These are phyloP conservation scores for Suhomyces coccinellae DNA, from an alignment of 1,139 yeast genomes.

Conservation along the genomic window DNA sequence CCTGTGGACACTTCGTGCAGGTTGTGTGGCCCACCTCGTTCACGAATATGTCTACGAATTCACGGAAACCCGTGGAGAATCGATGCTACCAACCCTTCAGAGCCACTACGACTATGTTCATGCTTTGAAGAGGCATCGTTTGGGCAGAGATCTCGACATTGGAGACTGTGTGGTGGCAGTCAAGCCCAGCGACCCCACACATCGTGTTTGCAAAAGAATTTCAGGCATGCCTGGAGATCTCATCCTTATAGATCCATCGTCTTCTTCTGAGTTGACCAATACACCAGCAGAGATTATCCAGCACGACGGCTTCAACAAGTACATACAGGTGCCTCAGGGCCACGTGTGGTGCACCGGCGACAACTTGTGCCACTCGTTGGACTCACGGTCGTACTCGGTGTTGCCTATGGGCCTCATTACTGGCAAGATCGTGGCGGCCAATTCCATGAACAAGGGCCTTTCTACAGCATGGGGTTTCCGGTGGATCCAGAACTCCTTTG, in stretches of 20 bases:
- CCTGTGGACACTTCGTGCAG: slow-evolving; percentile 57
- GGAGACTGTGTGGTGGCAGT: slow-evolving; percentile 90
- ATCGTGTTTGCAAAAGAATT: slow-evolving; percentile 85
- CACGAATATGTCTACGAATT: slow-evolving; percentile 72
- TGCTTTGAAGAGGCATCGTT: slow-evolving; percentile 59
- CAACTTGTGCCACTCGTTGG: slow-evolving; percentile 83
- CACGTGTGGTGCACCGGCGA: slow-evolving; percentile 99
- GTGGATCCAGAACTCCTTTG: slow-evolving; percentile 48
- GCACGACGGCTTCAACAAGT: slow-evolving; percentile 56
- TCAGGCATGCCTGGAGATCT: slow-evolving; percentile 97
- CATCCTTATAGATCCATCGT: slow-evolving; percentile 76
- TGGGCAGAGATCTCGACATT: slow-evolving; percentile 60
- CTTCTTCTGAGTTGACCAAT: slow-evolving; percentile 53
- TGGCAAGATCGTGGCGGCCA: slow-evolving; percentile 82
- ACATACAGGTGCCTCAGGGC: slow-evolving; percentile 75
- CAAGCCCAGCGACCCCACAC: slow-evolving; percentile 87
- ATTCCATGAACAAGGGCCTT: slow-evolving; percentile 40
- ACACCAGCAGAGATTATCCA: slow-evolving; percentile 27
- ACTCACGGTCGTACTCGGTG: slow-evolving; percentile 84
- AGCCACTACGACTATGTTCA: slow-evolving; percentile 77
- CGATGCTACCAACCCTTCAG: slow-evolving; percentile 90
- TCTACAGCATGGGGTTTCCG: slow-evolving; percentile 50
- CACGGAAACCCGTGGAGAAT: slow-evolving; percentile 86
- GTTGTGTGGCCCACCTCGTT: slow-evolving; percentile 66
- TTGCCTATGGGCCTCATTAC: slow-evolving; percentile 84